Evolutionary conservation across 805 yeast genomes (phyloP).

Genomic region (Helenozyma rhizophorensis): DNA sequence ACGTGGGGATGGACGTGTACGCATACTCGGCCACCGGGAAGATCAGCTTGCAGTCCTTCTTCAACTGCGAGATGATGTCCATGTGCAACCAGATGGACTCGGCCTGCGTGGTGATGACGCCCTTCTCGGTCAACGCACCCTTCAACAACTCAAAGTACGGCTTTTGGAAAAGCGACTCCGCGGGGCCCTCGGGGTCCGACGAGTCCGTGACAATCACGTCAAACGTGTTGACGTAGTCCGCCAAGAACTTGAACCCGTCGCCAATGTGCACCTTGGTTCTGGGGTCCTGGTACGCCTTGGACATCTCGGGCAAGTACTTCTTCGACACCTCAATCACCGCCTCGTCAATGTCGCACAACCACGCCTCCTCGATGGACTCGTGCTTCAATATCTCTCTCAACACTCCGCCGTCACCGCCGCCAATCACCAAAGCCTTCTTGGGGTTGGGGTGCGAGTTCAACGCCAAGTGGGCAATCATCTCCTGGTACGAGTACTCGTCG

Average conservation of each 20-base stretch:
- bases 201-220: constrained; percentile 97
- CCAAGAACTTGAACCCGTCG: constrained; percentile 95
- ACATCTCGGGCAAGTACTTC: constrained; percentile 82
- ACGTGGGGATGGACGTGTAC: constrained; percentile 90
- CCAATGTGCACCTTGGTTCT: constrained; percentile 88
- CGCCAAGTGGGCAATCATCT: constrained; percentile 95
- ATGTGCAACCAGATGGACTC: constrained; percentile 93
- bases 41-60: constrained; percentile 73
- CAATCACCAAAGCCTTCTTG: constrained; percentile 87
- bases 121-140: constrained; percentile 88
- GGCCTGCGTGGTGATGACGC: constrained; percentile 91
- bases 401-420: constrained; percentile 99
- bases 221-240: constrained; percentile 75
- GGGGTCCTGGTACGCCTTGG: constrained; percentile 80
- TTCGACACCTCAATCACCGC: constrained; percentile 85
- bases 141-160: constrained; percentile 81
- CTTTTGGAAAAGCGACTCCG: constrained; percentile 87
- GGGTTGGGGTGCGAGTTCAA: constrained; percentile 93
- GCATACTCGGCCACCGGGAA: constrained; percentile 93
- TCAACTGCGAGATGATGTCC: constrained; percentile 75
- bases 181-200: constrained; percentile 98
- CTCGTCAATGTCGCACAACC: constrained; percentile 93
- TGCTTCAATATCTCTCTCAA: constrained; percentile 92
- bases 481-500: constrained; percentile 97
- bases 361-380: constrained; percentile 77